Base-by-base conservation (phyloP, 2,329 filamentous ascomycete species). In the Hypoxylon sp. region DNA sequence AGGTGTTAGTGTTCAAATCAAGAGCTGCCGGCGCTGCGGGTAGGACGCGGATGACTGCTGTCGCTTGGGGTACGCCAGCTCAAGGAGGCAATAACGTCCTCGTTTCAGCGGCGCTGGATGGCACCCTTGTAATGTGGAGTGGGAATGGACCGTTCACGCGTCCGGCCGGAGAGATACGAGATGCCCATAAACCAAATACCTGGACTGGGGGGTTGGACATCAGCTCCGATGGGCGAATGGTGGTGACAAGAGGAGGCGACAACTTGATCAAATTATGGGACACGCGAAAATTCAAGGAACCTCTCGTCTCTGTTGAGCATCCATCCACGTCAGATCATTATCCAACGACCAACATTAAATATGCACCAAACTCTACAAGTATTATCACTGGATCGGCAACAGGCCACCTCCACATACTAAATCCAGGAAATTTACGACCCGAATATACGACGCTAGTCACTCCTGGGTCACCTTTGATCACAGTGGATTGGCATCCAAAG, bases 251-350 rank as follows among this genome's bases (percentile, higher is more conserved):
- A 72, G 96, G 96, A 60, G 95, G 94, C 55, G 96, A 99, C 79
- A 89, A 97, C 76, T 87, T 92, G 1, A 95, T 99, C 80, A 98
- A 98, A 81, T 85, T 98, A 1, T 99, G 96, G 96, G 96, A 99
- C 78, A 97, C 91, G 2, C 89, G 96, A 64, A 98, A 98, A 76
- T 97, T 99, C 84, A 98, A 96, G 78, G 86, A 91, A 63, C 93
- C 96, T 3, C 86, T 99, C 13, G 93, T 93, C 51, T 92, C 90
- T 1, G 89, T 93, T 14, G 83, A 90, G 5, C 94, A 97, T 79
- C 80, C 87, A 1, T 97, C 95, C 0, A 97, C 93, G 13, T 95
- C 93, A 1, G 89, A 90, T 63, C 90, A 94, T 75, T 97, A 93
- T 77, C 88, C 92, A 0, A 94, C 93, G 65, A 91, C 90, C 58